Base-by-base conservation (phyloP, 805 yeast species). In the Candida ulmi region DNA sequence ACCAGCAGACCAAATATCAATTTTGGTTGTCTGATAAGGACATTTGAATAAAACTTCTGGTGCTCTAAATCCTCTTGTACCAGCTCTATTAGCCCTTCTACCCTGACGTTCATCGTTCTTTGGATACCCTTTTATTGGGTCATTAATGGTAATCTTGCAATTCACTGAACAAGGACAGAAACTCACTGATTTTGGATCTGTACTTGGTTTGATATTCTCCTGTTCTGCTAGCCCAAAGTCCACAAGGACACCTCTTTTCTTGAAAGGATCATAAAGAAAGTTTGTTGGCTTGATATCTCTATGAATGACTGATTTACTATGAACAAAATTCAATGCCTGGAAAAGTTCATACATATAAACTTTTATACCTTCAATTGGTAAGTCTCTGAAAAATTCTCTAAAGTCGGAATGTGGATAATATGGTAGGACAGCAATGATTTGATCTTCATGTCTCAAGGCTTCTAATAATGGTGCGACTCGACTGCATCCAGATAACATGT, bases 41-140 rank as follows among this genome's bases (percentile, higher is more conserved):
- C 72, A 65, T 58, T 79, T 78, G 17, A 55, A 50, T 32, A 69
- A 45, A 11, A 85, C 83, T 54, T 85, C 95, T 0, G 95, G 95
- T 0, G 95, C 93, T 28, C 86, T 88, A 54, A 85, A 85, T 0
- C 91, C 88, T 6, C 93, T 90, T 0, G 95, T 85, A 5, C 95
- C 95, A 54, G 99, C 99, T 51, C 99, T 78, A 54, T 93, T 93
- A 0, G 98, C 98, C 41, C 99, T 73, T 52, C 95, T 73, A 2
- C 93, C 86, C 0, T 95, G 84, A 51, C 98, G 71, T 36, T 77
- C 76, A 63, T 93, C 99, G 51, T 85, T 86, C 56, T 87, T 88
- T 9, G 88, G 83, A 55, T 85, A 88, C 2, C 96, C 91, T 61
- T 72, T 68, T 11, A 71, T 39, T 17, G 36, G 37, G 8, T 44